Base-by-base conservation (phyloP, 805 yeast species). In the Starmerella stigmatis region DNA sequence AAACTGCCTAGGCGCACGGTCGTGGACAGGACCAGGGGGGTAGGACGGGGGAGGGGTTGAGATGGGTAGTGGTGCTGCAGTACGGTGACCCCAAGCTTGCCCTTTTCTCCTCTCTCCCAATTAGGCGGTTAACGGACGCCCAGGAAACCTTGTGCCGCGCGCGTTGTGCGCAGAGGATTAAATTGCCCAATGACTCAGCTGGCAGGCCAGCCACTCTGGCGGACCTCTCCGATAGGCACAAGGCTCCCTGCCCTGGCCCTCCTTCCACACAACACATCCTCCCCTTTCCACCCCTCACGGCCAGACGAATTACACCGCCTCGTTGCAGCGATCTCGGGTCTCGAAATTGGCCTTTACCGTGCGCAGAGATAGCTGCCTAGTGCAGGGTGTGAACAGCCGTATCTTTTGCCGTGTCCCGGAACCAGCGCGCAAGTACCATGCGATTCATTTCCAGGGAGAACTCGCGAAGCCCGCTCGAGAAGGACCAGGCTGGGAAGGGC, bases 161-260 rank as follows among this genome's bases (percentile, higher is more conserved):
- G n/a, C n/a, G n/a, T n/a, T n/a, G n/a, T n/a, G n/a, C n/a, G n/a
- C n/a, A n/a, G n/a, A n/a, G n/a, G n/a, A n/a, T n/a, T n/a, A n/a
- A n/a, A n/a, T n/a, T n/a, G n/a, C n/a, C n/a, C n/a, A n/a, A n/a
- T n/a, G n/a, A n/a, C n/a, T n/a, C n/a, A n/a, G n/a, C n/a, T n/a
- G n/a, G n/a, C n/a, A n/a, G n/a, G n/a, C n/a, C n/a, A n/a, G n/a
- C n/a, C n/a, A n/a, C n/a, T n/a, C n/a, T n/a, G n/a, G n/a, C n/a
- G n/a, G n/a, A 16, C 40, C 7, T 19, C 38, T 34, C 38, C 40
- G 40, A 36, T 36, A 36, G 30, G 40, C 40, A 36, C 37, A 25
- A 16, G 38, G 30, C 22, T 21, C 30, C 40, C 22, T 36, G 21
- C 40, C 40, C 40, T 36, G 40, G 30, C n/a, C n/a, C n/a, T n/a